These are phyloP conservation scores for Yamadazyma songkhlaensis DNA, from an alignment of 1,139 yeast genomes.

Conservation along the genomic window DNA sequence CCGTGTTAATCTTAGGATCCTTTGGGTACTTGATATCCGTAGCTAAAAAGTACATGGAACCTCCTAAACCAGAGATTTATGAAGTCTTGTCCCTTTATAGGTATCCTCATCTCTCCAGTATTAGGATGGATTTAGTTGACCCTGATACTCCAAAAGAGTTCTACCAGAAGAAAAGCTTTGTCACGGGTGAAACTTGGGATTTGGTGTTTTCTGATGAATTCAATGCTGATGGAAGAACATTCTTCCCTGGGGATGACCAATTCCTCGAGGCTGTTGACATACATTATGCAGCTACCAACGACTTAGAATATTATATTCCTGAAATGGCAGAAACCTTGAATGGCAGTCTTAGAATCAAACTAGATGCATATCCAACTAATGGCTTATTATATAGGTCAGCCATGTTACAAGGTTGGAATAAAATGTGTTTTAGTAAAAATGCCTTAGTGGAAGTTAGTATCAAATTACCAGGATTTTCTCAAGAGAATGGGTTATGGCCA, in stretches of 20 bases:
- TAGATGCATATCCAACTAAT: slow-evolving; percentile 24
- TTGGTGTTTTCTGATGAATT: slow-evolving; percentile 32
- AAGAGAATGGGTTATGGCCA: slow-evolving; percentile 30
- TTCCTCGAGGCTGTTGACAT: slow-evolving; percentile 29
- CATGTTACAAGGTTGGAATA: slow-evolving; percentile 33
- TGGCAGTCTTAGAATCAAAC: slow-evolving; percentile 21
- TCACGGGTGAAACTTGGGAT: slow-evolving; percentile 20
- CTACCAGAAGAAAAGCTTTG: slow-evolving; percentile 10
- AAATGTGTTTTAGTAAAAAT: slow-evolving; percentile 27
- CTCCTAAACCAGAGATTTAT: slow-evolving; percentile 15
- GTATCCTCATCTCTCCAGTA: slow-evolving; percentile 23
- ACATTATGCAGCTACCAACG: slow-evolving; percentile 29
- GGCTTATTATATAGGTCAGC: slow-evolving; percentile 26
- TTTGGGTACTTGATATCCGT: slow-evolving; percentile 13
- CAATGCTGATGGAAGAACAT: slow-evolving; percentile 29
- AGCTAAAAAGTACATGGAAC: slow-evolving; percentile 8
- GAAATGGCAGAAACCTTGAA: slow-evolving; percentile 26
- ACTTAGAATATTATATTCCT: slow-evolving; percentile 31
- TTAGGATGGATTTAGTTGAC: slow-evolving; percentile 24
- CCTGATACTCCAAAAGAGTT: slow-evolving; percentile 25
- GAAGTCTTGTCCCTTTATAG: slow-evolving; percentile 16
- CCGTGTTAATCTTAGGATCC: slow-evolving; percentile 15
- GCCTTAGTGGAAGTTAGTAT: slow-evolving; percentile 24
- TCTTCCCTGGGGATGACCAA: slow-evolving; percentile 30
- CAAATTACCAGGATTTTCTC: slow-evolving; percentile 23